These are phyloP conservation scores for Neurospora discreta DNA, from an alignment of 495 filamentous ascomycete species.

Conservation along the genomic window DNA sequence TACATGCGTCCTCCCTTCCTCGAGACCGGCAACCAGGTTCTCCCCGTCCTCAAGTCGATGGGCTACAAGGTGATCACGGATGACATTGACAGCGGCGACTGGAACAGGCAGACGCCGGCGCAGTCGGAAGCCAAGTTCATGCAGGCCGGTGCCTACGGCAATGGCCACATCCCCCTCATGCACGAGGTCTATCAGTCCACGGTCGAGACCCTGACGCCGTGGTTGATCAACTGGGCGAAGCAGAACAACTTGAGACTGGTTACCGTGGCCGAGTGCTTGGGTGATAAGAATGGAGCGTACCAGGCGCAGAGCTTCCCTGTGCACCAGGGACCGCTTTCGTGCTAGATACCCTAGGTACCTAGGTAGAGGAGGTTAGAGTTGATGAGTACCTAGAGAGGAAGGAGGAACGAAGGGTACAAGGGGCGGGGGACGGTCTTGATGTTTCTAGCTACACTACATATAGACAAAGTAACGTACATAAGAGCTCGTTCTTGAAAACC, in stretches of 20 bases:
- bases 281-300: slow-evolving; percentile 35
- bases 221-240: slow-evolving; percentile 44
- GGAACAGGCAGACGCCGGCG: slow-evolving; percentile 36
- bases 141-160: slow-evolving; percentile 33
- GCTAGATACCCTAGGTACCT: slow-evolving; percentile 1
- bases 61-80: slow-evolving; percentile 45
- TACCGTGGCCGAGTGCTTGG: slow-evolving; percentile 45
- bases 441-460: neutral
- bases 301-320: slow-evolving; percentile 27
- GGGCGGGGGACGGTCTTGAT: neutral
- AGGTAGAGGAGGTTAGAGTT: neutral
- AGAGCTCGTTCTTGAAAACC: neutral
- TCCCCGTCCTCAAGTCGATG: slow-evolving; percentile 32
- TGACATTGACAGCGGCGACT: slow-evolving; percentile 43
- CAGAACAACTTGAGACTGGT: slow-evolving; percentile 39
- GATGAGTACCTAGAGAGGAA: no score
- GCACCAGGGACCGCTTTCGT: slow-evolving; percentile 12
- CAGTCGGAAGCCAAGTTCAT: slow-evolving; percentile 34
- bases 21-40: slow-evolving; percentile 33
- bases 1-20: slow-evolving; percentile 46
- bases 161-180: slow-evolving; percentile 45
- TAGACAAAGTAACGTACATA: neutral
- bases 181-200: slow-evolving; percentile 42
- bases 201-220: slow-evolving; percentile 36
- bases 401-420: neutral